Percentiles rank a stretch among this genome's conserved stretches.
phyloP scores from a whole-genome alignment of 306 rosid genomes.

The Quercus bicolor region DNA sequence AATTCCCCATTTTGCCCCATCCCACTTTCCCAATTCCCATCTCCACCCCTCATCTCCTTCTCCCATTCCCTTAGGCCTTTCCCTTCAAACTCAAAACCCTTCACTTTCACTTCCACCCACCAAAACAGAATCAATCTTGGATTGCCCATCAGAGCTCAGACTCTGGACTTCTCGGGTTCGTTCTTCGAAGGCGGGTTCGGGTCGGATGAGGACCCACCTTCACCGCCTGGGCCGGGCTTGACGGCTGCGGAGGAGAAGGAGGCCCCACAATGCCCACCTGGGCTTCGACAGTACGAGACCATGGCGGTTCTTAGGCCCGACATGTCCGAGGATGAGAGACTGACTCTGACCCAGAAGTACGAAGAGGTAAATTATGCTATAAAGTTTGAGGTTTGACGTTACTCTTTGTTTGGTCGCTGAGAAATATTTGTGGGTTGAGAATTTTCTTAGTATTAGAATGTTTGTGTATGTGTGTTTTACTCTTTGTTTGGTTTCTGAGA shows the following conservation, averaged over 20 bases:
- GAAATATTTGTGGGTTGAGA: neutral
- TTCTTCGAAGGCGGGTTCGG: conserved; percentile 74
- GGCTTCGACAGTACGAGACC: conserved; percentile 67
- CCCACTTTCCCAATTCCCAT: conserved; percentile 12
- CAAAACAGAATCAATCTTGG: conserved; percentile 7
- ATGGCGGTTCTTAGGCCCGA: conserved; percentile 75
- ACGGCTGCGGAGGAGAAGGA: conserved; percentile 73
- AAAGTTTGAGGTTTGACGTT: neutral
- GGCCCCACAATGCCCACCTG: conserved; percentile 79
- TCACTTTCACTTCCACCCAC: neutral
- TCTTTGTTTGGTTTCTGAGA: too few relatives aligned
- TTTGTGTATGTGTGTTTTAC: too few relatives aligned
- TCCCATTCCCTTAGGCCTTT: conserved; percentile 18
- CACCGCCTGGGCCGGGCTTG: conserved; percentile 39
- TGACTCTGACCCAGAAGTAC: conserved; percentile 68
- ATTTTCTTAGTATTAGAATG: too few relatives aligned
- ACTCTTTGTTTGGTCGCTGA: neutral
- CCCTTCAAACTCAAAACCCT: conserved; percentile 5
- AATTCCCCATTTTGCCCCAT: conserved; percentile 15
- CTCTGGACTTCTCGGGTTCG: conserved; percentile 61
- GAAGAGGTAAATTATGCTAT: conserved; percentile 53
- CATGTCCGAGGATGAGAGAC: conserved; percentile 74
- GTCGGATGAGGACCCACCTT: conserved; percentile 53
- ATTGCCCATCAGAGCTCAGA: conserved; percentile 41
- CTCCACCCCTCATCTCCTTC: conserved; percentile 22